A percentile compares a stretch with the other conserved stretches of the same genome.
phyloP scores from a whole-genome alignment of 768 basidiomycete species.

The Lanmaoa pseudosensibilis region DNA sequence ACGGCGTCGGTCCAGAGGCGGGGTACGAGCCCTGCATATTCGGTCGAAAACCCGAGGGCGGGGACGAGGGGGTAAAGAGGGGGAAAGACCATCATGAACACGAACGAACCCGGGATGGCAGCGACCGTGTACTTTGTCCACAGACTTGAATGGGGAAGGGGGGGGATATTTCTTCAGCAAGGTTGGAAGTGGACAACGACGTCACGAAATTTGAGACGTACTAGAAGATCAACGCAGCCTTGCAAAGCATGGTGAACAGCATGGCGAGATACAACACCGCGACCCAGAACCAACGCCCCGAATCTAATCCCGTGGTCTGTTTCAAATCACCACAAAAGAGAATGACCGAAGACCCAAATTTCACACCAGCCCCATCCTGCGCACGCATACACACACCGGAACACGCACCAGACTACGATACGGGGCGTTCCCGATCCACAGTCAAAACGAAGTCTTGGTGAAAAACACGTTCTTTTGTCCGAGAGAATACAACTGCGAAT shows the following conservation, averaged over 20 bases:
- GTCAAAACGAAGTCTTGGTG: constrained; percentile 87
- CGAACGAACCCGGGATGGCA: constrained; percentile 97
- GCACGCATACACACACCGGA: neutral
- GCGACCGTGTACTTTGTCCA: constrained; percentile 99
- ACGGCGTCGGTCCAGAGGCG: constrained; percentile 84
- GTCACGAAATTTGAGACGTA: constrained; percentile 42
- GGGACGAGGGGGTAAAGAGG: constrained; percentile 89
- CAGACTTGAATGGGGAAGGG: constrained; percentile 60
- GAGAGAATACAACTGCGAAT: constrained; percentile 93
- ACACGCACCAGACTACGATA: constrained; percentile 81
- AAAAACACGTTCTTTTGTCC: constrained; percentile 96
- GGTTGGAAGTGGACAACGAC: neutral
- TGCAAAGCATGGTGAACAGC: constrained; percentile 91
- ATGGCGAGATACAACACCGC: constrained; percentile 94
- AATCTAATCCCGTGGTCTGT: constrained; percentile 73
- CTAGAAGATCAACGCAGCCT: constrained; percentile 97
- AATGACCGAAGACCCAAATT: constrained; percentile 80
- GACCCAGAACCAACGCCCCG: constrained; percentile 99
- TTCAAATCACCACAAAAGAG: constrained; percentile 94
- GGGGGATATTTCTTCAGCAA: constrained; percentile 3
- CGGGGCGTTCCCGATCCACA: constrained; percentile 86
- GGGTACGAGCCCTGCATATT: constrained; percentile 88
- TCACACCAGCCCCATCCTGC: neutral
- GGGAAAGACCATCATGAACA: constrained; percentile 94
- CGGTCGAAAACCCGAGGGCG: constrained; percentile 81